Evolutionary conservation across 2,329 filamentous ascomycete genomes (phyloP), one percentile per base, ranked within the genome.

Genomic region (Trichoderma sp.): DNA sequence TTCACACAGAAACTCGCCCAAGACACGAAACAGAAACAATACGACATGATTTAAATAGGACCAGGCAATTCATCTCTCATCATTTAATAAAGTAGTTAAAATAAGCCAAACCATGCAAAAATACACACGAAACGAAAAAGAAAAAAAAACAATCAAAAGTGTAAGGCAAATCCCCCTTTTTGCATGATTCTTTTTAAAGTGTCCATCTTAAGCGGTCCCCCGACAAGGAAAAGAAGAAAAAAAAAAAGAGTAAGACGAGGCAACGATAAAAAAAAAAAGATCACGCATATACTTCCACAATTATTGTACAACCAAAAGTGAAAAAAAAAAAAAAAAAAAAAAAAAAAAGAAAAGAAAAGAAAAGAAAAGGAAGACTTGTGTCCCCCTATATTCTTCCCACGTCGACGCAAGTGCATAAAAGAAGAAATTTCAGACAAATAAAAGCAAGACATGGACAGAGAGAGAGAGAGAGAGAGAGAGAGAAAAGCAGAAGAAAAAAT

Each of bases 31-130:
- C 19, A 25, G 29, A 13, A 48, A 8, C 35, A 42, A 5, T 13
- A 15, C 19, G n/a, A 45, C 45, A 9, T 64, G 19, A 29, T 54
- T 64, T 56, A 45, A 53, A 57, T 34, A 52, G 56, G 22, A 54
- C 54, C 53, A 34, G 53, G 54, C 67, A 60, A 50, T 68, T 68
- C 67, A 59, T 68, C 67, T 68, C 67, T 68, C 67, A 60, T 68
- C 63, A 68, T 68, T 68, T 65, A 68, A 27, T 60, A 48, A 67
- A 48, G 45, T 65, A 65, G 53, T 65, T 60, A 63, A 56, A 48
- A 25, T 58, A 68, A 61, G 42, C 67, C 67, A 68, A 64, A 65
- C 60, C 67, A 68, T 65, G 67, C 67, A 66, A 52, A 66, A 48
- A 53, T 29, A 32, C 48, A 39, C 22, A 32, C 29, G n/a, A n/a